Evolutionary conservation across 2,329 filamentous ascomycete genomes (phyloP), one percentile per base, ranked within the genome.

Genomic region (Stromatinia cepivora): DNA sequence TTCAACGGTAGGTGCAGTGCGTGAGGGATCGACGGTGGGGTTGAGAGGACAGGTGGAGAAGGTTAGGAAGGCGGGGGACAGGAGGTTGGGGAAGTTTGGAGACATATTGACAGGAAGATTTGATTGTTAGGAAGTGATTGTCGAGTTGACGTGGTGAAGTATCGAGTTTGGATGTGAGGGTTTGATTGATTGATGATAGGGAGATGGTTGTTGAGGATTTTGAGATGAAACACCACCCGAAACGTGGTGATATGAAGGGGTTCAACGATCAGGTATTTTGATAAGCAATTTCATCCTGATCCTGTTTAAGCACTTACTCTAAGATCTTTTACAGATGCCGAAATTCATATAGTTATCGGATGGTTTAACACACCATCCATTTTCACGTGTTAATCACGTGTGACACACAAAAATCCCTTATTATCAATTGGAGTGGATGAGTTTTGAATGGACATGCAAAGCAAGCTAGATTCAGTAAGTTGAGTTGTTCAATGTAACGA

Each of bases 41-140:
- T 59, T 22, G 42, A 72, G 57, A n/a, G 75, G 74, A 39, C 65
- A 71, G 25, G 62, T 52, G 20, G 67, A 39, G 70, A 76, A 76
- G 22, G 71, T 39, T 22, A 73, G 73, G 71, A 76, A 77, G 66
- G 71, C 61, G 11, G 69, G 57, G 25, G 63, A 28, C 66, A 54
- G 59, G 71, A 77, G 71, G 25, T 71, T 58, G 28, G 75, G 75
- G 70, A 75, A 71, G 39, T 50, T 56, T 36, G 64, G 45, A 11
- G 56, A 50, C 45, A 54, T 66, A 25, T 57, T 15, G 50, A 63
- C 9, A 22, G 45, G 46, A 22, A 5, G 20, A 17, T 57, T 31
- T 34, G 46, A 39, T 42, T 63, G 22, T 28, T 36, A 11, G 31
- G 31, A 34, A n/a, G 31, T 63, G 31, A 39, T 52, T 52, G 4